phyloP scores from a whole-genome alignment of 1,139 yeast genomes.

The Meyerozyma guilliermondii region DNA sequence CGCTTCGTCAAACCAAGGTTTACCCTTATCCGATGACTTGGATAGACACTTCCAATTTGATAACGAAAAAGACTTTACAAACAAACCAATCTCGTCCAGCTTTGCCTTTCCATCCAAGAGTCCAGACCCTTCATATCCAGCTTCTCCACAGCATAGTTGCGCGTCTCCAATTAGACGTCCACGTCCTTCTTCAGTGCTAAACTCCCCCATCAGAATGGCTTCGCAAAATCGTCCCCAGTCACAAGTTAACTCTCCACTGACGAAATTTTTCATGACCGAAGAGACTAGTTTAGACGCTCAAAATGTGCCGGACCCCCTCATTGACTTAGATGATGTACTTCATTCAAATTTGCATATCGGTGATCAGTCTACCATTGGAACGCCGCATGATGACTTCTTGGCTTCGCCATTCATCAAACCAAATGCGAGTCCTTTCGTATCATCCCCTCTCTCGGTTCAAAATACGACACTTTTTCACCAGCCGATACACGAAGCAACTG shows the following conservation, averaged over 20 bases:
- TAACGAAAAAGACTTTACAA: constrained; percentile 33
- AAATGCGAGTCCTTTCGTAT: constrained; percentile 15
- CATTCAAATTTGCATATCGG: constrained; percentile 35
- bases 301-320: constrained; percentile 57
- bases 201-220: constrained; percentile 32
- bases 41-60: constrained; percentile 26
- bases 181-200: constrained; percentile 11
- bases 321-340: constrained; percentile 57
- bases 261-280: constrained; percentile 29
- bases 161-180: not conserved
- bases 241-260: constrained; percentile 15
- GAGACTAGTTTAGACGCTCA: constrained; percentile 26
- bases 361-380: constrained; percentile 4
- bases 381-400: constrained; percentile 26
- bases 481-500: constrained; percentile 26
- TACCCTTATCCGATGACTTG: constrained; percentile 12
- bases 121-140: constrained; percentile 12
- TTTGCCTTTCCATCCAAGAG: constrained; percentile 29
- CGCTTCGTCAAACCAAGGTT: constrained; percentile 7
- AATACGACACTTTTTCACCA: constrained; percentile 24
- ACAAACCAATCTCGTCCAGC: constrained; percentile 14
- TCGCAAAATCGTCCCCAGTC: constrained; percentile 15
- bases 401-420: constrained; percentile 31
- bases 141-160: constrained; percentile 11
- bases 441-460: constrained; percentile 24